Conservation (phyloP, 805 yeast species). For the Candida boleticola region DNA sequence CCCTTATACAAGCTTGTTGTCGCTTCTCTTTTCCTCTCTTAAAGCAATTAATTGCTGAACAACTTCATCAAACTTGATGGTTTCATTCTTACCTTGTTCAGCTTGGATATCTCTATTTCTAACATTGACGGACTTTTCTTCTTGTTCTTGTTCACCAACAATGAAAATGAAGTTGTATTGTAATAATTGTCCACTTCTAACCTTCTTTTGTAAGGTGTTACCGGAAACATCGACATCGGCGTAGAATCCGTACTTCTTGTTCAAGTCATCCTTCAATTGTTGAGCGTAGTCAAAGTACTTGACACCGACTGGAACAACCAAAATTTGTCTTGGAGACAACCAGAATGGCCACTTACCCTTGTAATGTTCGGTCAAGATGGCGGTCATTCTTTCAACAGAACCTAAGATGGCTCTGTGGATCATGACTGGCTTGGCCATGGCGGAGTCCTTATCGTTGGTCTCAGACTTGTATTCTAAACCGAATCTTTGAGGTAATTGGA, state of each 20-base stretch:
- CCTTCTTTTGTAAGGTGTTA: constrained; percentile 97
- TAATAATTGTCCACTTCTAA: constrained; percentile 92
- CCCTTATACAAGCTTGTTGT: constrained; percentile 49
- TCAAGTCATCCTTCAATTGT: constrained; percentile 63
- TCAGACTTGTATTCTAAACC: constrained; percentile 80
- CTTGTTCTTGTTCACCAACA: constrained; percentile 94
- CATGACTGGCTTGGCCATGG: constrained; percentile 90
- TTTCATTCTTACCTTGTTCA: constrained; percentile 89
- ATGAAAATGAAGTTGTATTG: constrained; percentile 94
- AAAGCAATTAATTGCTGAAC: constrained; percentile 64
- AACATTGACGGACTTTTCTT: constrained; percentile 77
- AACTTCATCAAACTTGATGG: constrained; percentile 70
- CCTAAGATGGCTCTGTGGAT: constrained; percentile 99
- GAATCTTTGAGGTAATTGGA: constrained; percentile 95
- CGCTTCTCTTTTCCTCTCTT: constrained; percentile 72
- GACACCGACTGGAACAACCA: constrained; percentile 96
- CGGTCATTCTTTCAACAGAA: constrained; percentile 98
- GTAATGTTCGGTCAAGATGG: constrained; percentile 94
- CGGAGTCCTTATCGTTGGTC: constrained; percentile 52
- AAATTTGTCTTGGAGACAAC: constrained; percentile 98
- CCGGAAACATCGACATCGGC: constrained; percentile 93
- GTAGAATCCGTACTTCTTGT: constrained; percentile 71
- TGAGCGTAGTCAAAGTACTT: constrained; percentile 90
- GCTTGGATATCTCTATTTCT: constrained; percentile 95
- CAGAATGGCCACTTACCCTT: constrained; percentile 99